Evolutionary conservation across 108 stramenopile species (phyloP), one percentile per base, ranked within the genome.

Genomic region (Cyclotella baltica): DNA sequence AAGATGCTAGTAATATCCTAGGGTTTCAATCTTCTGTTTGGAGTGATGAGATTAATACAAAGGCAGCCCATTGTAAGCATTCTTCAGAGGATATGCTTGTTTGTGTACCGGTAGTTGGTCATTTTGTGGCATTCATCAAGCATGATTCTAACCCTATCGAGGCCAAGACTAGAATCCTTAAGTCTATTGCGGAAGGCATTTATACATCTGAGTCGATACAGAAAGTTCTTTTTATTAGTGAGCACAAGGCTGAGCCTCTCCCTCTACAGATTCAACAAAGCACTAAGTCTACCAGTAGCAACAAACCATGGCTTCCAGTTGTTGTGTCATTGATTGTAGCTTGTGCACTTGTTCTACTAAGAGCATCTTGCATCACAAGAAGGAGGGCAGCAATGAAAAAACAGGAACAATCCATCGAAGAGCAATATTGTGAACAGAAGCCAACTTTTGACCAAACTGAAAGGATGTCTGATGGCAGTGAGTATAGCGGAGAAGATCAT

Each of bases 41-140:
- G 2, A 72, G 72, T 27, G 72, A 72, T 61, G 59, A 37, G 38
- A 62, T 72, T 46, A 59, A 72, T 58, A 36, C 55, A 28, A 30
- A 72, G 25, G 62, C 33, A 35, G 59, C 59, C 2, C 27, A 18
- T 20, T 62, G 59, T 35, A 35, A 35, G 31, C 59, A 33, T 3
- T 11, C 59, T 34, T n/a, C 0, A 4, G 59, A 62, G 18, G 34
- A 35, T 16, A 10, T 43, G 10, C 23, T 63, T 33, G 18, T 31
- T 4, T 67, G 66, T 47, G 28, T 67, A 23, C 59, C 59, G 19
- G 59, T 62, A 33, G 20, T 34, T 33, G 59, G 59, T n/a, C 59
- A 62, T 62, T 35, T 62, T 1, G 59, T 62, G 15, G 59, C 20
- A 33, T 62, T 62, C 10, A 6, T 62, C 1, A 29, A 62, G 15